Conservation (phyloP, 2,329 filamentous ascomycete genomes). For the Grosmannia clavigera region DNA sequence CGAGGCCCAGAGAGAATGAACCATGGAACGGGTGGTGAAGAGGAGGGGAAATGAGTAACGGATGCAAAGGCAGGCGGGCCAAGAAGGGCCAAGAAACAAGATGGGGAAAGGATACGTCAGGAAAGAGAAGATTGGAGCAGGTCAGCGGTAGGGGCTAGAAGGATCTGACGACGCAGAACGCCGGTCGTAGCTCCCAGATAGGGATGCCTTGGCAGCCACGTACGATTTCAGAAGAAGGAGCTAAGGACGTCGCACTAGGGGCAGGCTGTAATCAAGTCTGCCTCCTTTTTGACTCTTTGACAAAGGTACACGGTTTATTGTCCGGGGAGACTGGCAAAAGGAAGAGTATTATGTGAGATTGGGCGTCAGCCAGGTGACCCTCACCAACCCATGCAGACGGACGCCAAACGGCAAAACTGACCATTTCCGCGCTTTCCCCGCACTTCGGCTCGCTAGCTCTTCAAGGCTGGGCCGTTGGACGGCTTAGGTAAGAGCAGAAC, state of each 20-base stretch:
- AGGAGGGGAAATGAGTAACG: background rate
- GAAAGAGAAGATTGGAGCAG: background rate
- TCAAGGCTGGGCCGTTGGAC: background rate
- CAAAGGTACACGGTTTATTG: too few relatives aligned
- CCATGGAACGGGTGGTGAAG: background rate
- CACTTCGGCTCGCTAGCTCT: background rate
- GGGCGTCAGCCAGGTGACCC: too few relatives aligned
- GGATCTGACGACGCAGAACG: background rate
- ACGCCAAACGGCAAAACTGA: background rate
- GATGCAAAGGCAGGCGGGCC: background rate
- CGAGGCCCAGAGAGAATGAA: background rate
- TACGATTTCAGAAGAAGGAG: background rate
- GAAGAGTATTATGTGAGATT: too few relatives aligned
- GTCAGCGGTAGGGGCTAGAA: background rate
- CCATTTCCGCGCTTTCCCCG: background rate
- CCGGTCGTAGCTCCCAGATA: background rate
- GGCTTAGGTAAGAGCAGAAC: background rate
- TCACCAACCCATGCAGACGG: background rate
- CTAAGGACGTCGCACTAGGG: too few relatives aligned
- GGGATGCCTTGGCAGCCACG: background rate
- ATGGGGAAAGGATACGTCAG: background rate
- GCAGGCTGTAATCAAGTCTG: too few relatives aligned
- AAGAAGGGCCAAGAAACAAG: background rate
- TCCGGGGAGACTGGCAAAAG: too few relatives aligned
- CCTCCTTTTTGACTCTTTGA: too few relatives aligned